These are phyloP conservation scores for Raphanus hybrid DNA, from an alignment of 441 rosid genomes.

Conservation along the genomic window DNA sequence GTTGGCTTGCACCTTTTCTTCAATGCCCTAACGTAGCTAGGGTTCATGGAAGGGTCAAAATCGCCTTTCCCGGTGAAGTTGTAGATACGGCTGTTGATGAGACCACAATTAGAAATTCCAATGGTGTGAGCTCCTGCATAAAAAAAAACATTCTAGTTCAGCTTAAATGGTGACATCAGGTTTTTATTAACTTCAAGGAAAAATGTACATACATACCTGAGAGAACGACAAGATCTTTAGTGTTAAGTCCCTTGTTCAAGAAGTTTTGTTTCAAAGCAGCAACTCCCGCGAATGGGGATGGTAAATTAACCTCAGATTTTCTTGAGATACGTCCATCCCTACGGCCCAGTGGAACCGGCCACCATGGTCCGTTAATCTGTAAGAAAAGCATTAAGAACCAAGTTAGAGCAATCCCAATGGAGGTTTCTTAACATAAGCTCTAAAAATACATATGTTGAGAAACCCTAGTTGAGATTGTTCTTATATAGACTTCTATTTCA, in stretches of 20 bases:
- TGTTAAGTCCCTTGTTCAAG: constrained; percentile 51
- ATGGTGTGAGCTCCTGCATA: constrained; percentile 67
- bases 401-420: no score
- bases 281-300: constrained; percentile 50
- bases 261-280: constrained; percentile 43
- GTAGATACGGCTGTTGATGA: constrained; percentile 46
- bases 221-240: constrained; percentile 60
- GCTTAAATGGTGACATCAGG: neutral
- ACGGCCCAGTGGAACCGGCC: constrained; percentile 67
- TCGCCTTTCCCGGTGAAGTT: constrained; percentile 68
- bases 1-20: constrained; percentile 53
- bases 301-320: constrained; percentile 48
- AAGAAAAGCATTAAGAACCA: neutral
- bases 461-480: no score
- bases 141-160: constrained; percentile 2
- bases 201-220: constrained; percentile 54
- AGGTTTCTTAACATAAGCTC: no score
- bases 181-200: neutral
- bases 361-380: constrained; percentile 61
- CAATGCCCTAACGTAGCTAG: constrained; percentile 45
- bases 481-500: no score
- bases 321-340: constrained; percentile 71
- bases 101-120: constrained; percentile 47
- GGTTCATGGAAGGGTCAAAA: constrained; percentile 59
- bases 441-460: no score